Evolutionary conservation across 2,329 filamentous ascomycete species (phyloP), one percentile per base, ranked within the genome.

Genomic region (Rugonectria rugulosa): DNA sequence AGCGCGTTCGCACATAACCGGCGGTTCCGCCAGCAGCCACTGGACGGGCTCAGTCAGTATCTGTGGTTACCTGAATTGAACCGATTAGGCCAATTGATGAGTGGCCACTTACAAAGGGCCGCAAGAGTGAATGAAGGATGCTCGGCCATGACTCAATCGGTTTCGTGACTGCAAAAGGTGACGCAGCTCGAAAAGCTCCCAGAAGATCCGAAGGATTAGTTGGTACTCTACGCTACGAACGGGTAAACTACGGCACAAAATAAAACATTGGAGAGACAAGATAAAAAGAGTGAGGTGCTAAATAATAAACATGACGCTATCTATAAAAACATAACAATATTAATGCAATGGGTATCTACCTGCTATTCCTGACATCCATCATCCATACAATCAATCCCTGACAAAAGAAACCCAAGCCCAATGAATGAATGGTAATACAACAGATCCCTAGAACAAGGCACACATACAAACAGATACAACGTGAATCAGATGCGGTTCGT

Each of bases 121-220:
- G 75, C 72, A 6, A 77, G 69, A 20, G 75, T 76, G 45, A 77
- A 76, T 0, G 73, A 75, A 32, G 74, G 75, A 53, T 77, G 75
- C 29, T 77, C 72, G 15, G 75, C 74, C 73, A 76, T 76, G 41
- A 32, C 29, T 45, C 7, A 23, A 42, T 17, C 26, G 29, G 27
- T 21, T n/a, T 20, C 8, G 19, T n/a, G 15, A 34, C 32, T 14
- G 12, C 32, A 19, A 20, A 24, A 14, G 27, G 26, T 3, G 14
- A 21, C 21, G 37, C n/a, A 26, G 27, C n/a, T n/a, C n/a, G n/a
- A n/a, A n/a, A n/a, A n/a, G n/a, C n/a, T n/a, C n/a, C n/a, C n/a
- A n/a, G n/a, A 42, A 50, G 21, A 17, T 36, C 8, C 17, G 17
- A 19, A 15, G 15, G 15, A 6, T 19, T 6, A 4, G 10, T 21